Evolutionary conservation across 306 rosid genomes (phyloP).

Genomic region (Canavalia ensiformis): DNA sequence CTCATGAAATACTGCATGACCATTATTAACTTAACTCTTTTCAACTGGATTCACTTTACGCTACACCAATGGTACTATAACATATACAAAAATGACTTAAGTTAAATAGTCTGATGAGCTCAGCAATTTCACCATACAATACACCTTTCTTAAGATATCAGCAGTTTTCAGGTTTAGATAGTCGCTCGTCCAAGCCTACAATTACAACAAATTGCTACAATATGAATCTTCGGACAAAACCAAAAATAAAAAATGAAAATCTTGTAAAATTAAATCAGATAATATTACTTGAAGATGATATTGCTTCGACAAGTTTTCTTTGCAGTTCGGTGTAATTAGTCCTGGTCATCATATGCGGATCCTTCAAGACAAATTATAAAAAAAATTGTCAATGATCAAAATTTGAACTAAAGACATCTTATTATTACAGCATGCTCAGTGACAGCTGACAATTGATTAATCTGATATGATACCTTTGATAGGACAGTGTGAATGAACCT

Average conservation of each 20-base stretch:
- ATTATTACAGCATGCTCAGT: neutral
- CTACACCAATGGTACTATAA: neutral
- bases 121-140: neutral
- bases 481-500: constrained; percentile 54
- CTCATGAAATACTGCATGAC: constrained; percentile 7
- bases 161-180: constrained; percentile 2
- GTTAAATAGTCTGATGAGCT: constrained; percentile 12
- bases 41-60: neutral
- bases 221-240: neutral
- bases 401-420: neutral
- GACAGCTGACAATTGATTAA: neutral
- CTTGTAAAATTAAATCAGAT: neutral
- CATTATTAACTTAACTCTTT: neutral
- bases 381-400: constrained; percentile 1
- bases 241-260: neutral
- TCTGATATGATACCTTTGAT: constrained; percentile 56
- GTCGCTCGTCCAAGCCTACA: constrained; percentile 42
- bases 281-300: constrained; percentile 50
- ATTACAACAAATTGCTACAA: neutral
- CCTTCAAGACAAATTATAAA: constrained; percentile 49
- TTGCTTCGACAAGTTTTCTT: constrained; percentile 55
- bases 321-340: constrained; percentile 52
- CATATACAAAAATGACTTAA: constrained; percentile 14
- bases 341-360: constrained; percentile 25
- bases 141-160: constrained; percentile 21